Conservation (phyloP, 83 land plant species). For the Thuja plicata region DNA sequence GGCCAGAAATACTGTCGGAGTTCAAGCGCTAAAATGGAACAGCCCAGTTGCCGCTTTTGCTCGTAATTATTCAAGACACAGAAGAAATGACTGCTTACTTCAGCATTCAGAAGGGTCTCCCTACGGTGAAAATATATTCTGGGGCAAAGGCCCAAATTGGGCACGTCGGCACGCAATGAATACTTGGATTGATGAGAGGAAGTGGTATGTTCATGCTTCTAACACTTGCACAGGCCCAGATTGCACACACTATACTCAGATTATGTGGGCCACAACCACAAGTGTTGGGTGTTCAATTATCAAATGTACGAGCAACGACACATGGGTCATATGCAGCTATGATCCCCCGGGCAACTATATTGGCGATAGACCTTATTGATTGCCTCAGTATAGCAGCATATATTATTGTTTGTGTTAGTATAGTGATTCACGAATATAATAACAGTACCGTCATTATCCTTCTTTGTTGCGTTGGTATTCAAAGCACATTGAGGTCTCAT, state of each 20-base stretch:
- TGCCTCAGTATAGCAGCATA: no score
- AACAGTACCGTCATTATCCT: no score
- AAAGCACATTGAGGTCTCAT: no score
- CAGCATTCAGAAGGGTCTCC: constrained; percentile 51
- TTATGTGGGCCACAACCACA: no score
- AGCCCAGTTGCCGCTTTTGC: constrained; percentile 16
- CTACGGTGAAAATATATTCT: constrained; percentile 77
- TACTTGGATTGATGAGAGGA: constrained; percentile 48
- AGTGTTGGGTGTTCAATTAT: no score
- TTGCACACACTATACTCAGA: no score
- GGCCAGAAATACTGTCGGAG: constrained; percentile 26
- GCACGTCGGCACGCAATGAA: constrained; percentile 41
- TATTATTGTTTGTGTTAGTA: no score
- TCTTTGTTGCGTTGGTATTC: no score
- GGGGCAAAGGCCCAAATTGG: constrained; percentile 59
- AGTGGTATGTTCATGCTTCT: constrained; percentile 24
- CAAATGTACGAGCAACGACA: no score
- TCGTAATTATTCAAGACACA: constrained; percentile 29
- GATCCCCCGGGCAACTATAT: constrained; percentile 70
- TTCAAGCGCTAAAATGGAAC: constrained; percentile 35
- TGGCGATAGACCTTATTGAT: constrained; percentile 55
- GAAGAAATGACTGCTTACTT: constrained; percentile 44
- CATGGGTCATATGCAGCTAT: no score
- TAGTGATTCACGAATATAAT: no score
- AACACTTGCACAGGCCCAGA: no score